Conservation (phyloP, 371 early-diverging fungal genomes). For the Funneliformis caledonium region DNA sequence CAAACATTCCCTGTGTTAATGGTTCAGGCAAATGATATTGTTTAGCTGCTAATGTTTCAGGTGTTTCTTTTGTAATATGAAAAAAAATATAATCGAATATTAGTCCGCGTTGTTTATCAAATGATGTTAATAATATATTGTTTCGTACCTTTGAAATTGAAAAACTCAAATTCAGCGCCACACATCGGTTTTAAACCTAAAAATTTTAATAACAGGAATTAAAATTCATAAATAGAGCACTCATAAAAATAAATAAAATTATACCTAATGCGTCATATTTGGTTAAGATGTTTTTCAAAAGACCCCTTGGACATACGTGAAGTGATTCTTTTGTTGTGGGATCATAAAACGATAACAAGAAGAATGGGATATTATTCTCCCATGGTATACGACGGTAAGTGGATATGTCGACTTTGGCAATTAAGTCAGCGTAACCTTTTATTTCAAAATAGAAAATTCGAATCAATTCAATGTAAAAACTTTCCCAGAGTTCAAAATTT, state of each 20-base stretch:
- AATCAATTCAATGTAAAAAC: slow-evolving; percentile 4
- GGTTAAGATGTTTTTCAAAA: slow-evolving; percentile 61
- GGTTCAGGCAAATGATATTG: slow-evolving; percentile 57
- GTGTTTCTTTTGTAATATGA: slow-evolving; percentile 59
- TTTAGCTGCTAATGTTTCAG: slow-evolving; percentile 64
- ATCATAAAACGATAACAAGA: slow-evolving; percentile 70
- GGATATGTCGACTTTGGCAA: slow-evolving; percentile 71
- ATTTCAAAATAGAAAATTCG: neutral
- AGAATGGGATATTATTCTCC: slow-evolving; percentile 79
- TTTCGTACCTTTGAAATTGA: slow-evolving; percentile 74
- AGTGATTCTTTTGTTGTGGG: slow-evolving; percentile 62
- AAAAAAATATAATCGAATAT: neutral
- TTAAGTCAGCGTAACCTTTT: slow-evolving; percentile 65
- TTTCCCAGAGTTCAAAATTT: neutral
- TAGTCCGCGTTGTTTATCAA: neutral
- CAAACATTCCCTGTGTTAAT: slow-evolving; percentile 82
- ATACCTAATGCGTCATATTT: slow-evolving; percentile 47
- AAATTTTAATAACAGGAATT: neutral
- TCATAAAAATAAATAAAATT: slow-evolving; percentile 33
- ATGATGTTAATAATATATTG: neutral
- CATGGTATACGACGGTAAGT: slow-evolving; percentile 76
- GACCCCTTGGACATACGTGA: slow-evolving; percentile 68
- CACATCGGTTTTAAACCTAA: slow-evolving; percentile 61
- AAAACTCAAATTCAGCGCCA: slow-evolving; percentile 86
- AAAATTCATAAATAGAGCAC: neutral